Evolutionary conservation across 1,139 yeast species (phyloP), one percentile per base, ranked within the genome.

Genomic region (Magnusiomyces magnusii): DNA sequence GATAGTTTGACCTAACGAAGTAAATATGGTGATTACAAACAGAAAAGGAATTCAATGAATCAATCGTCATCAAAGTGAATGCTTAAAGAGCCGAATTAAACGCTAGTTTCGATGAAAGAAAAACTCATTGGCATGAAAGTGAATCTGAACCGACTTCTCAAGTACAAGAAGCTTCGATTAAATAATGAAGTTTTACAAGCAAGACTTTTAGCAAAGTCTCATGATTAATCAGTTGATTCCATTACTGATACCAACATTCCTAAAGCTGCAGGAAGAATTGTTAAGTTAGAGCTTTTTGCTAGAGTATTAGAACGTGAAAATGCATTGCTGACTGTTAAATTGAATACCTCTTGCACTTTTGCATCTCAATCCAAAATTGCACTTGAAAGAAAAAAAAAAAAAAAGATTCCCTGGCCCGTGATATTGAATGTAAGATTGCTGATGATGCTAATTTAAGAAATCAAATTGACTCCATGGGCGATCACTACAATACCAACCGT

Each of bases 1-100:
- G 99, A 93, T 70, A 76, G 78, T 51, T 76, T 93, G 64, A 89
- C 97, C 2, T 83, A 82, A 65, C 83, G 93, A 65, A 84, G 86
- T 31, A 79, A 79, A 60, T 81, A 75, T 67, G 91, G 95, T 0
- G 97, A 90, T 73, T 90, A 91, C 70, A 82, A 61, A 73, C 77
- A 56, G 93, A 86, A 67, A 67, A 66, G 61, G 61, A 69, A 31
- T 67, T 69, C n/a, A 64, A 66, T 47, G 72, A 72, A 53, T 64
- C 64, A 5, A 64, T 69, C 5, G 68, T 67, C n/a, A 67, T 69
- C 42, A 68, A 68, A 56, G 74, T 71, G 15, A 62, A 66, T 15
- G 75, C 76, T 42, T 73, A 74, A 60, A 75, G 74, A 57, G 65
- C 70, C 9, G 76, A 74, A 59, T 61, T 75, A 64, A 64, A 66